Percentiles rank a stretch among this genome's conserved stretches.
These are phyloP conservation scores for Colletotrichum chrysophilum DNA, from an alignment of 2,329 filamentous ascomycete species.

Conservation along the genomic window DNA sequence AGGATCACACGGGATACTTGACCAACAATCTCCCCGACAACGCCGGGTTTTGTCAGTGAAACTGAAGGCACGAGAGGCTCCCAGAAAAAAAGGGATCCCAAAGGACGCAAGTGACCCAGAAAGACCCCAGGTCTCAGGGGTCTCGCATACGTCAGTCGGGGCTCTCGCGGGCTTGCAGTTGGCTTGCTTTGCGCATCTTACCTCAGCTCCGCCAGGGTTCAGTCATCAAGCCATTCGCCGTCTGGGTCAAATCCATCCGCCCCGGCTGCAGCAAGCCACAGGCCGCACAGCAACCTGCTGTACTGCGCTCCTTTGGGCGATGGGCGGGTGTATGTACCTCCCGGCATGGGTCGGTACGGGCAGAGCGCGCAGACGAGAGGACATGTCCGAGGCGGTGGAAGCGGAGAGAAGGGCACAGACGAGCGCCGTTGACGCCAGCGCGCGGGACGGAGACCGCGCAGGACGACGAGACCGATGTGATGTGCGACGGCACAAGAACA, in stretches of 20 bases:
- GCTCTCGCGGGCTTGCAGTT: background rate
- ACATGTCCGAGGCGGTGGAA: constrained; percentile 15
- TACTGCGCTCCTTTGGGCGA: constrained; percentile 9
- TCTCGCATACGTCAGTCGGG: constrained; percentile 14
- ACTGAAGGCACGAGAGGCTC: background rate
- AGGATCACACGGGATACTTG: background rate
- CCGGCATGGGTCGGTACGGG: background rate
- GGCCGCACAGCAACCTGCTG: background rate
- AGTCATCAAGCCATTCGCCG: constrained; percentile 1
- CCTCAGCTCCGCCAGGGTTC: constrained; percentile 8
- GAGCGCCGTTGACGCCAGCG: constrained; percentile 5
- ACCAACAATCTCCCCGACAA: constrained; percentile 7
- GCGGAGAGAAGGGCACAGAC: constrained; percentile 19
- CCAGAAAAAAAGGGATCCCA: background rate
- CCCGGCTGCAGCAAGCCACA: constrained; percentile 14
- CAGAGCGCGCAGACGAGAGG: background rate
- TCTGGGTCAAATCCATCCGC: background rate
- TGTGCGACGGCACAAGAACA: background rate
- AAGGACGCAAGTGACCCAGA: background rate
- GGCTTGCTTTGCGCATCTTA: constrained; percentile 1
- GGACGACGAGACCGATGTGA: background rate
- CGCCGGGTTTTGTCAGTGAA: constrained; percentile 5
- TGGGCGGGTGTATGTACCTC: background rate
- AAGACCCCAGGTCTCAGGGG: constrained; percentile 1
- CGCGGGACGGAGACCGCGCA: constrained; percentile 2